These are phyloP conservation scores for Solanum sejunctum DNA, from an alignment of 257 asterid genomes.

Conservation along the genomic window DNA sequence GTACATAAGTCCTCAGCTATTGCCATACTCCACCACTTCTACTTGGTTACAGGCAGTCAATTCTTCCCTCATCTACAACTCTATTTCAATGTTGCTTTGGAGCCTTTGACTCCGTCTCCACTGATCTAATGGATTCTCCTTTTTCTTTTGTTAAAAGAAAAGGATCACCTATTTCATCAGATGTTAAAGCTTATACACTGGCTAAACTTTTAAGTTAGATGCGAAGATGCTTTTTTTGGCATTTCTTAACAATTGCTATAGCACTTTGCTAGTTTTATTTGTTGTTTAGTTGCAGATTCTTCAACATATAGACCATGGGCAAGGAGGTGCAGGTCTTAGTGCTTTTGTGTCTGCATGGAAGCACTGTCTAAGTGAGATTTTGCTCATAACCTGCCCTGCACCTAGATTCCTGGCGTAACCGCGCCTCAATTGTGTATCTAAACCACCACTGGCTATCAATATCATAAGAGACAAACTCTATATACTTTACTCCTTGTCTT, in stretches of 20 bases:
- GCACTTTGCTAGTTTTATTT: background rate
- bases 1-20: background rate
- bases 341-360: background rate
- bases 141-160: background rate
- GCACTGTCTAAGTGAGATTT: background rate
- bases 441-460: background rate
- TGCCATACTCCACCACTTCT: background rate
- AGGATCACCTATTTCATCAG: background rate
- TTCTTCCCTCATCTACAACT: background rate
- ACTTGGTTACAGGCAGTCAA: background rate
- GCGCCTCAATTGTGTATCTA: background rate
- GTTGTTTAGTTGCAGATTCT: background rate
- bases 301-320: background rate
- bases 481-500: background rate
- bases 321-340: background rate
- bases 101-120: background rate
- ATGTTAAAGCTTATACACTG: background rate
- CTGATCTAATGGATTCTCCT: background rate
- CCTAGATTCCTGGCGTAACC: background rate
- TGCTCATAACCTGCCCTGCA: background rate
- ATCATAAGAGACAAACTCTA: background rate
- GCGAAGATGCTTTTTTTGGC: background rate
- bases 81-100: background rate
- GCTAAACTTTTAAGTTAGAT: background rate
- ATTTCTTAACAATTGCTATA: background rate